Conservation (phyloP, 192 early-diverging fungal genomes). For the Backusella circina region DNA sequence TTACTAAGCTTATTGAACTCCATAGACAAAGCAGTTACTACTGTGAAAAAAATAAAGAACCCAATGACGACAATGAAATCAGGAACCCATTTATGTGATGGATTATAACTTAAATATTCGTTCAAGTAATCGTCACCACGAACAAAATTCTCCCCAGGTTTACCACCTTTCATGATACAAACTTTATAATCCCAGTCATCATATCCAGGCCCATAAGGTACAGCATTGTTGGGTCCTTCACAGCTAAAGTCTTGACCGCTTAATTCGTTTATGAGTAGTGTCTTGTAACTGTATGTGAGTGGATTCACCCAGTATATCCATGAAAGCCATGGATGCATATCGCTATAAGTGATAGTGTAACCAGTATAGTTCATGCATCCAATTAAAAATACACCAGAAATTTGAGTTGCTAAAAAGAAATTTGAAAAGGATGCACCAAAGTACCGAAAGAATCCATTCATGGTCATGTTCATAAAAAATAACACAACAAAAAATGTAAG, state of each 20-base stretch:
- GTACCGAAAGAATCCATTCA: constrained; percentile 58
- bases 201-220: constrained; percentile 36
- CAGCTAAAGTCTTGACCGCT: constrained; percentile 43
- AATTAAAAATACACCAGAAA: constrained; percentile 51
- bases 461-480: constrained; percentile 48
- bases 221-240: constrained; percentile 12
- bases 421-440: constrained; percentile 45
- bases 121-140: constrained; percentile 58
- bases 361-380: constrained; percentile 54
- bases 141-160: constrained; percentile 50
- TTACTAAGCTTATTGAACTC: constrained; percentile 61
- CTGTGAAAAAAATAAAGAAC: constrained; percentile 42
- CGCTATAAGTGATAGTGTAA: constrained; percentile 56
- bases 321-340: constrained; percentile 57
- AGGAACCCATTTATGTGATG: constrained; percentile 49
- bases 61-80: constrained; percentile 55
- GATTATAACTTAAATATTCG: constrained; percentile 50
- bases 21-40: constrained; percentile 43
- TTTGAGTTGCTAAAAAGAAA: constrained; percentile 48
- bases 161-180: constrained; percentile 64
- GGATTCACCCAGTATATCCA: constrained; percentile 67
- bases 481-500: constrained; percentile 51
- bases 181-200: constrained; percentile 36
- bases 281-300: constrained; percentile 52
- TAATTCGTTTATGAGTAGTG: constrained; percentile 62